These are phyloP conservation scores for Aspergillus neoniger DNA, from an alignment of 2,329 filamentous ascomycete species.

Conservation along the genomic window DNA sequence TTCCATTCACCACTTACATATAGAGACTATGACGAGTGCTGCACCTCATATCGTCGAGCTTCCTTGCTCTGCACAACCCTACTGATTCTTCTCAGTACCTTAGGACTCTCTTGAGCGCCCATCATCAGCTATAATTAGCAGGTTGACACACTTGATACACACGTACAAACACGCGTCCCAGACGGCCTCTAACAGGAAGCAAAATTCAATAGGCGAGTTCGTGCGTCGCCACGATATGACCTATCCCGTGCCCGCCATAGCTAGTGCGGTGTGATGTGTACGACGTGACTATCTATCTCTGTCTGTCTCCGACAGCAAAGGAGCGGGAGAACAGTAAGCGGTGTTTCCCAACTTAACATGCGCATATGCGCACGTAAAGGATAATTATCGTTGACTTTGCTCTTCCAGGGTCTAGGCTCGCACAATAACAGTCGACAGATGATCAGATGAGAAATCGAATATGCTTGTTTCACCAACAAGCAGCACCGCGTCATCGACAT, in stretches of 20 bases:
- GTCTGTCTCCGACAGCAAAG: not conserved
- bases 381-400: not conserved
- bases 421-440: not conserved
- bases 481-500: not conserved
- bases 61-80: not conserved
- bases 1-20: too few species aligned
- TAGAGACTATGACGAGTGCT: too few species aligned
- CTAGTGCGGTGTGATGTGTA: not conserved
- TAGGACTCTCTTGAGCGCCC: not conserved
- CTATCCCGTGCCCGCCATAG: not conserved
- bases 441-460: not conserved
- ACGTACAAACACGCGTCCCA: not conserved
- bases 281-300: not conserved
- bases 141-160: not conserved
- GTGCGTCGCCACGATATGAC: not conserved
- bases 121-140: not conserved
- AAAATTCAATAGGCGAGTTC: not conserved
- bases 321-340: not conserved
- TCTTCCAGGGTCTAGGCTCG: not conserved
- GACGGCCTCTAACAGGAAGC: not conserved
- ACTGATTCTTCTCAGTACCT: not conserved
- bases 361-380: not conserved
- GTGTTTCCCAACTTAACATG: not conserved
- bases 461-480: not conserved
- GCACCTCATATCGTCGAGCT: too few species aligned